Evolutionary conservation across 2,329 filamentous ascomycete species (phyloP), one percentile per base, ranked within the genome.

Genomic region (Nemania sp.): DNA sequence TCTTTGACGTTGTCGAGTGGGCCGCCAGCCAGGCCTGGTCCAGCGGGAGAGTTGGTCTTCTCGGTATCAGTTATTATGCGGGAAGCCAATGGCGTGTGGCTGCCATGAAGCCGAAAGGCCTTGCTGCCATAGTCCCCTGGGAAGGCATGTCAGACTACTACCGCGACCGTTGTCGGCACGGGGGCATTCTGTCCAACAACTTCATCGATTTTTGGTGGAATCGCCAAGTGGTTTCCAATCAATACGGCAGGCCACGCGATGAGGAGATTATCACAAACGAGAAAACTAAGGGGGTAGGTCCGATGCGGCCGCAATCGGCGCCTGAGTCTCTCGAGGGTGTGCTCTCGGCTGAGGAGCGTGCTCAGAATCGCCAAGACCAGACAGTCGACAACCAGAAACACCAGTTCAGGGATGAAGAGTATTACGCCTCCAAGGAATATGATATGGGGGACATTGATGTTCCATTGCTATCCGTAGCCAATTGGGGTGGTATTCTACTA

Each of bases 401-500:
- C 69, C 74, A 73, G 10, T 91, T 84, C 74, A 81, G 85, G 0
- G 87, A 90, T 60, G 80, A 90, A 0, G 70, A 76, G 0, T 89
- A 89, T 73, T 89, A 89, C 60, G 81, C 85, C 0, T 84, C 81
- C 45, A 88, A 86, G 67, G 87, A 90, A 51, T 90, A 87, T 66
- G 77, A 83, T 48, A 77, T 89, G 71, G 81, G 77, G 15, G 86
- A 90, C 62, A 89, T 91, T 42, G 78, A 88, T 59, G 87, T 90
- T 0, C 88, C 88, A 0, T 68, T 90, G 0, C 79, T 90, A 0
- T 85, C 81, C 0, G 88, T 90, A 0, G 88, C 82, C 0, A 90
- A 90, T 71, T 90, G 87, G 87, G 88, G 87, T 11, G 87, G 87
- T 1, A 90, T 90, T 49, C 72, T 87, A 3, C 79, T 91, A 1